Evolutionary conservation across 2,329 filamentous ascomycete species (phyloP), one percentile per base, ranked within the genome.

Genomic region (Pyrenophora graminea): DNA sequence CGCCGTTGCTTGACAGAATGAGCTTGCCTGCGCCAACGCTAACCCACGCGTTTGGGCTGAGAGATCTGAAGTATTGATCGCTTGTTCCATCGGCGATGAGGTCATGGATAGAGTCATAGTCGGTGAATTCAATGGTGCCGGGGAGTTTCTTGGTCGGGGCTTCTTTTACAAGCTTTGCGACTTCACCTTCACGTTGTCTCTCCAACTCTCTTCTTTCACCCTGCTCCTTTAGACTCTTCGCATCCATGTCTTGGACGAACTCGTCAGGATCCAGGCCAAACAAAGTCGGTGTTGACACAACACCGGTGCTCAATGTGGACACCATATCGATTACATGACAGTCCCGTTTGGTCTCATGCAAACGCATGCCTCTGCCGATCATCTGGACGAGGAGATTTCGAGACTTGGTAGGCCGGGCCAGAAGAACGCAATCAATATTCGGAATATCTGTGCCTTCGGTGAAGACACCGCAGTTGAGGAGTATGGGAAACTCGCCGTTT

Each of bases 301-400:
- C 89, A 4, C 94, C 94, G 0, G 86, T 89, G 44, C 86, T 85
- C 18, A 97, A 77, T 32, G 86, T 91, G 0, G 92, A 88, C 0
- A 97, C 94, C 85, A 99, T 91, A 72, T 99, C 94, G 65, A 99
- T 95, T 53, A 99, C 81, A 70, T 97, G 94, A 62, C 94, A 99
- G 67, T 97, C 85, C 33, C 86, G 77, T 73, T 99, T 99, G 10
- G 83, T 88, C 1, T 86, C 79, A 69, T 90, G 82, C 33, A 97
- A 76, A 36, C 94, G 85, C 85, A 99, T 89, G 4, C 94, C 94
- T 63, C 94, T 84, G 0, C 94, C 94, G 55, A 99, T 96, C 94
- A 99, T 99, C 74, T 99, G 94, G 1, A 97, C 85, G 1, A 99
- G 83, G 2, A 99, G 78, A 63, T 97, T 97, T n/a, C 89, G 85